Base-by-base conservation (phyloP, 768 basidiomycete genomes). In the Podaxis mareebaensis region DNA sequence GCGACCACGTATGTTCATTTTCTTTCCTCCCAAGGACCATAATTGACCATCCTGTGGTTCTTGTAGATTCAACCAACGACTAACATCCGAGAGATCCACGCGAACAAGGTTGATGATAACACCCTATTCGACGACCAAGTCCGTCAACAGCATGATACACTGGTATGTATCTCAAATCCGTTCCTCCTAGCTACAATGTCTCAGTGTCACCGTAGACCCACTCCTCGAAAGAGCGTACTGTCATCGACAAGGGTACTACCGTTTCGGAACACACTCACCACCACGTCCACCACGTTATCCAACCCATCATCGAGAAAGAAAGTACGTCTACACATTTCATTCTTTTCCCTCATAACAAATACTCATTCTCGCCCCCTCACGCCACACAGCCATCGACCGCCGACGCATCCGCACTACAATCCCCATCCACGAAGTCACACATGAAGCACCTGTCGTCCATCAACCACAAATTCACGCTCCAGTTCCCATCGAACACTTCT, bases 281-380 rank as follows among this genome's bases (percentile, higher is more conserved):
- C 49, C 78, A 79, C 60, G 69, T 76, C 30, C 74, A 77, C 51
- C 76, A 79, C 36, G 67, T 78, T 30, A 73, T 78, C 17, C 77
- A 79, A 58, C 76, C 77, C 17, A 66, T 79, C 24, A 75, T 78
- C 48, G 70, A 78, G 67, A 77, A 77, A 75, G 73, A 77, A 56
- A 74, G 78, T 77, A 60, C 24, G 76, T 68, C 3, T 28, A 13
- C 4, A 11, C 44, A 40, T 52, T 49, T 28, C 2, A 30, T n/a
- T 52, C 11, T 42, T 38, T 12, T 24, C 22, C 38, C n/a, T n/a
- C 12, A 12, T 39, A 12, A 4, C 40, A 13, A 17, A 22, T 13
- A 10, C 3, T 20, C 48, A 53, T 22, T 4, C 30, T 17, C 58
- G 17, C 13, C 39, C 53, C n/a, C 6, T 30, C 20, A 1, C 15